phyloP scores from a whole-genome alignment of 192 early-diverging fungal genomes.

The Podochytrium sp. region DNA sequence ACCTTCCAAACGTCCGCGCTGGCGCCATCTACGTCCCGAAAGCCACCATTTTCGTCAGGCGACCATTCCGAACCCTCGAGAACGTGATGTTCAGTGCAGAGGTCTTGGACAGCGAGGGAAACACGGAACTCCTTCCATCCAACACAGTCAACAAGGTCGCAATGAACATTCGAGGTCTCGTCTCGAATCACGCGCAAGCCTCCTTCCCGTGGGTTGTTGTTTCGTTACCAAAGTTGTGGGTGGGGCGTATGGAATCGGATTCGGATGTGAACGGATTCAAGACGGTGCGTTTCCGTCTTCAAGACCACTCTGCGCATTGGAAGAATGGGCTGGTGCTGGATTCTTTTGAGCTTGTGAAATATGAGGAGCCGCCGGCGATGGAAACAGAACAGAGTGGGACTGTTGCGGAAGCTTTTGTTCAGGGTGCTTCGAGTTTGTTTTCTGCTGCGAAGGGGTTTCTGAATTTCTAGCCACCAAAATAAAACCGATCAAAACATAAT shows the following conservation, averaged over 20 bases:
- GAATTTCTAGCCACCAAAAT: no score
- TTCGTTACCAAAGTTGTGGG: constrained; percentile 1
- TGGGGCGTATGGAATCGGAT: background rate
- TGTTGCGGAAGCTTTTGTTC: constrained; percentile 9
- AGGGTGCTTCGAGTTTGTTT: constrained; percentile 2
- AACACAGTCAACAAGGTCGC: background rate
- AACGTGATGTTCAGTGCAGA: background rate
- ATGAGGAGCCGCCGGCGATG: background rate
- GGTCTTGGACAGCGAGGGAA: background rate
- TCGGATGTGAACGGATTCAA: background rate
- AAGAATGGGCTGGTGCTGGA: background rate
- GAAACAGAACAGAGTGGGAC: background rate
- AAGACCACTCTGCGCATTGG: background rate
- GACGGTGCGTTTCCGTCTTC: background rate
- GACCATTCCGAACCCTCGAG: background rate
- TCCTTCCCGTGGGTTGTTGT: background rate
- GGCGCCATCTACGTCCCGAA: background rate
- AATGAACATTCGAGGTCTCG: background rate
- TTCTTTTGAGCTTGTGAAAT: background rate
- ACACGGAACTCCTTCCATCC: background rate
- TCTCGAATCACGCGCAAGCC: background rate
- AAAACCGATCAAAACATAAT: no score
- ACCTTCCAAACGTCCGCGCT: background rate
- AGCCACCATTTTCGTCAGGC: background rate
- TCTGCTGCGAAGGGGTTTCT: no score